A percentile compares a stretch with the other conserved stretches of the same genome.
These are phyloP conservation scores for Pneumocystis jirovecii DNA, from an alignment of 1,139 yeast genomes.

Conservation along the genomic window DNA sequence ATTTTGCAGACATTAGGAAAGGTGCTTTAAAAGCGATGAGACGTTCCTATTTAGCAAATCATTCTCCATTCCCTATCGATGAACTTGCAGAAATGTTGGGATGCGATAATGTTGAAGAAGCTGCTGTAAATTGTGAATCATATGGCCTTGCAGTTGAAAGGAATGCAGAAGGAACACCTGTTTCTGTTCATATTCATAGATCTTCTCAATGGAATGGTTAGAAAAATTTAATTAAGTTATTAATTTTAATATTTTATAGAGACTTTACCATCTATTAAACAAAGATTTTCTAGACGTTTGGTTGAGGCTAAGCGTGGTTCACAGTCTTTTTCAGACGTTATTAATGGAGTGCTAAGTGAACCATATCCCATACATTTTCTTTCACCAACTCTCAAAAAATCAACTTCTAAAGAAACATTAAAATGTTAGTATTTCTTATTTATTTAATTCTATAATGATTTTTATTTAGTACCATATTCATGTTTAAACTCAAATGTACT, in stretches of 20 bases:
- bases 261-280: slow-evolving; percentile 3
- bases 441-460: not conserved
- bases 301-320: slow-evolving; percentile 9
- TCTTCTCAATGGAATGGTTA: slow-evolving; percentile 8
- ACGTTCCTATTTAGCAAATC: slow-evolving; percentile 8
- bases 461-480: not conserved
- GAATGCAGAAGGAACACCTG: slow-evolving; percentile 3
- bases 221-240: not conserved
- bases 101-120: slow-evolving; percentile 9
- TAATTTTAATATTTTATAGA: slow-evolving; percentile 2
- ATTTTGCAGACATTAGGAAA: slow-evolving; percentile 64
- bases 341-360: not conserved
- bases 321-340: slow-evolving; percentile 4
- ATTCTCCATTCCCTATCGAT: slow-evolving; percentile 5
- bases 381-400: not conserved
- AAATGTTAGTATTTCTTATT: not conserved
- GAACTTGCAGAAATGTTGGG: slow-evolving; percentile 8
- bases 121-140: slow-evolving; percentile 6
- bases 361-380: not conserved
- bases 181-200: slow-evolving; percentile 7
- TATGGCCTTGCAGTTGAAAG: slow-evolving; percentile 6
- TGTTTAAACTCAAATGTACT: not conserved
- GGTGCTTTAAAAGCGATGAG: slow-evolving; percentile 53
- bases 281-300: slow-evolving; percentile 1
- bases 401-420: not conserved